These are phyloP conservation scores for Hebeloma cylindrosporum DNA, from an alignment of 768 basidiomycete species.

Conservation along the genomic window DNA sequence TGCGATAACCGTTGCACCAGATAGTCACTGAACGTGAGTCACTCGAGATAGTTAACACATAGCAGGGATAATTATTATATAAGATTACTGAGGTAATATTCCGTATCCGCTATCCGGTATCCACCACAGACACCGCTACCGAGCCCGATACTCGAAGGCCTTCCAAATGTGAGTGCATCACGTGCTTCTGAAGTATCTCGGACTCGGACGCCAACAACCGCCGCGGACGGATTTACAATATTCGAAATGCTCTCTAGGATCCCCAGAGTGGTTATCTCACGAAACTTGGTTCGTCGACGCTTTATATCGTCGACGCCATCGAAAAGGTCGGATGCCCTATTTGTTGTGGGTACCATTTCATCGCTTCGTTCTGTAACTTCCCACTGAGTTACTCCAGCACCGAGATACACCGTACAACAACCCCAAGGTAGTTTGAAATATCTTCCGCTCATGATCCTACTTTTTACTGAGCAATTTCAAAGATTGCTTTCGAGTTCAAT, in stretches of 20 bases:
- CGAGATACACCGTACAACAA: conserved; percentile 96
- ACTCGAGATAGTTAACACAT: no score
- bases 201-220: no score
- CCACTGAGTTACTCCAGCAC: conserved; percentile 55
- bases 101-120: conserved; percentile 5
- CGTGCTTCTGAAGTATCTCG: no score
- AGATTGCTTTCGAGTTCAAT: conserved; percentile 92
- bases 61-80: no score
- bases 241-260: conserved; percentile 23
- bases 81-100: conserved; percentile 2
- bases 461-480: not conserved
- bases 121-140: not conserved
- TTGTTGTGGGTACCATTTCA: conserved; percentile 61
- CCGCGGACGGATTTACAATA: not conserved
- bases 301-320: conserved; percentile 42
- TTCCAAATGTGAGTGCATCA: no score
- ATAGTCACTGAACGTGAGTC: no score
- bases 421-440: conserved; percentile 61
- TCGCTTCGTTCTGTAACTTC: conserved; percentile 8
- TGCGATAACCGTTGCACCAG: no score
- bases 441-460: not conserved
- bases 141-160: not conserved
- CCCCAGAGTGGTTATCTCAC: conserved; percentile 15
- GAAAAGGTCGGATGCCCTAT: conserved; percentile 78
- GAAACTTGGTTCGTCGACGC: conserved; percentile 27